Evolutionary conservation across 2,329 filamentous ascomycete species (phyloP), one percentile per base, ranked within the genome.

Genomic region (Sclerotinia subarctica): DNA sequence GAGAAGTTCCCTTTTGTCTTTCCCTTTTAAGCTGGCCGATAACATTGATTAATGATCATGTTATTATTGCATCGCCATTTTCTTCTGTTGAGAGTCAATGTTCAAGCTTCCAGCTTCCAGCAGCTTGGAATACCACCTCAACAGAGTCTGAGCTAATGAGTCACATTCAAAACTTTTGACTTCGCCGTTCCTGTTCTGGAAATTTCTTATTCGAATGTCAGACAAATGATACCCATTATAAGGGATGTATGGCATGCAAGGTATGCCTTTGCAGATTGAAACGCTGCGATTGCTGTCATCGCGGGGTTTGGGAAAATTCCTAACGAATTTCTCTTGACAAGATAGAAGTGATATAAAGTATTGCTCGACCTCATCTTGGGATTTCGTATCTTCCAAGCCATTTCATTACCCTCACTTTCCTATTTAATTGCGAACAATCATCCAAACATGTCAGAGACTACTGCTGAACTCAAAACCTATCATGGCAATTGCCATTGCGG

Each of bases 401-500:
- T 21, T 3, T 26, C 35, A 26, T 15, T n/a, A 10, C 6, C 1
- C 6, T 47, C 13, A 60, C 13, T 21, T 7, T 26, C 32, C 11
- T 59, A 19, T 15, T 17, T 5, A 32, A 19, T 10, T 5, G 3
- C 44, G 19, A 59, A 44, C 3, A 8, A 52, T 42, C 2, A 5
- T 11, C 19, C 0, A n/a, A 60, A 11, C 1, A 66, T 66, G 54
- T 32, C 64, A 3, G 64, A 44, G 58, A 32, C 53, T 24, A 56
- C 47, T 10, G 38, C 60, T 52, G 58, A 67, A 10, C 64, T 72
- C 56, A 73, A 73, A 60, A 72, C 68, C 29, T 76, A 87, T 76
- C 79, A 84, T 29, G 85, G 84, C 75, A 86, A 84, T 76, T 88
- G 85, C 79, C 85, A 87, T 75, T 88, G 85, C 75, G 81, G 79